These are phyloP conservation scores for Mallotus japonicus DNA, from an alignment of 441 rosid genomes.

Conservation along the genomic window DNA sequence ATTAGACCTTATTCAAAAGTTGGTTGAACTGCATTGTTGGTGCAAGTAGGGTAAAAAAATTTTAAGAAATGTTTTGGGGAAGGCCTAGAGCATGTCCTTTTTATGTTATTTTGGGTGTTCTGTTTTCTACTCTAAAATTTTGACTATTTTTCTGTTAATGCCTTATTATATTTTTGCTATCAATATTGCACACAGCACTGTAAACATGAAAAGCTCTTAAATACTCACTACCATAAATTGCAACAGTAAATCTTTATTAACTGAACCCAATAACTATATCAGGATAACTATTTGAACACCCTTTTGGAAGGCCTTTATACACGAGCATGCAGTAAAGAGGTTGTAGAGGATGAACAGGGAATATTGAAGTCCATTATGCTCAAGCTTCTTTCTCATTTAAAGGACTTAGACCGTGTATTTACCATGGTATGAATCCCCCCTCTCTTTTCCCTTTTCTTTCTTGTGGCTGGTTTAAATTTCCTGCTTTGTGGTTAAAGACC, in stretches of 20 bases:
- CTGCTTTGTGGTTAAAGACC: constrained; percentile 18
- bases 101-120: not conserved
- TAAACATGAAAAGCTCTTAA: constrained; percentile 1
- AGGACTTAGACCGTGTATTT: constrained; percentile 58
- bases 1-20: not conserved
- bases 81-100: constrained; percentile 3
- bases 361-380: constrained; percentile 72
- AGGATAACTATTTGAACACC: constrained; percentile 57
- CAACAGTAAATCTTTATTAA: constrained; percentile 13
- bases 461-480: constrained; percentile 10
- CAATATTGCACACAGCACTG: not conserved
- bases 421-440: constrained; percentile 51
- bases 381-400: constrained; percentile 71
- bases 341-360: constrained; percentile 63
- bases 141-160: not conserved
- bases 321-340: constrained; percentile 46
- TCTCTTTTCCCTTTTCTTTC: not conserved
- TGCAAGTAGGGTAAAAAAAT: not conserved
- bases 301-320: constrained; percentile 58
- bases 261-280: constrained; percentile 26
- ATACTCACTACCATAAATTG: constrained; percentile 3
- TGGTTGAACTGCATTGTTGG: not conserved
- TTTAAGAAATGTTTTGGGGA: not conserved
- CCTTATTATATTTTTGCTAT: not conserved
- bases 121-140: not conserved